These are phyloP conservation scores for Ascobolus immersus DNA, from an alignment of 495 filamentous ascomycete genomes.

Conservation along the genomic window DNA sequence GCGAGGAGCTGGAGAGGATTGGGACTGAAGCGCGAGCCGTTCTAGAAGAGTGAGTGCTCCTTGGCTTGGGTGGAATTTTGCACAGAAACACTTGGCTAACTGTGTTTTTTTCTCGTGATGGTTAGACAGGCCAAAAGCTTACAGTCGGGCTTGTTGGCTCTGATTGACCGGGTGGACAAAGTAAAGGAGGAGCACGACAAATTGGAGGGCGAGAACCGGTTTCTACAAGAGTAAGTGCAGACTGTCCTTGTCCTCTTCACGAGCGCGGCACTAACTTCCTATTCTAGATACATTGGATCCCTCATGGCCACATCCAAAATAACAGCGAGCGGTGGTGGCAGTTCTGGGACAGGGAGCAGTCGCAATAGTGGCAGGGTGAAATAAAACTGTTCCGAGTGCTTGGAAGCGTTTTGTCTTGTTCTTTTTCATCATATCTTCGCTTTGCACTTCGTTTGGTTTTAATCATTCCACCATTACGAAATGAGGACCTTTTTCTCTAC, in stretches of 20 bases:
- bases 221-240: slow-evolving; percentile 52
- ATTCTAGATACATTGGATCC: slow-evolving; percentile 37
- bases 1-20: slow-evolving; percentile 63
- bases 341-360: slow-evolving; percentile 15
- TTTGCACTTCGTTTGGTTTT: too few relatives aligned
- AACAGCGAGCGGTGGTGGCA: slow-evolving; percentile 32
- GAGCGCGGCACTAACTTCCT: slow-evolving; percentile 5
- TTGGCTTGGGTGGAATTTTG: background rate
- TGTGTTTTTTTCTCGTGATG: slow-evolving; percentile 18
- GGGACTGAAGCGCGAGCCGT: slow-evolving; percentile 49
- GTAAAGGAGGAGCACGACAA: slow-evolving; percentile 86
- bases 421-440: too few relatives aligned
- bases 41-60: slow-evolving; percentile 28
- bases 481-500: too few relatives aligned
- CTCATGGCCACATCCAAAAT: slow-evolving; percentile 63
- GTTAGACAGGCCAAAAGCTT: slow-evolving; percentile 61
- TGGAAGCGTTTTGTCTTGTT: too few relatives aligned
- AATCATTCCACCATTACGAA: too few relatives aligned
- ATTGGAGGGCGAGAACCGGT: slow-evolving; percentile 79
- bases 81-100: slow-evolving; percentile 28
- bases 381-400: too few relatives aligned
- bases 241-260: background rate
- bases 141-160: slow-evolving; percentile 62
- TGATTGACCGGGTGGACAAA: slow-evolving; percentile 81
- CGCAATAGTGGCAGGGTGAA: slow-evolving; percentile 12